These are phyloP conservation scores for Coniochaeta sp. DNA, from an alignment of 2,329 filamentous ascomycete genomes.

Conservation along the genomic window DNA sequence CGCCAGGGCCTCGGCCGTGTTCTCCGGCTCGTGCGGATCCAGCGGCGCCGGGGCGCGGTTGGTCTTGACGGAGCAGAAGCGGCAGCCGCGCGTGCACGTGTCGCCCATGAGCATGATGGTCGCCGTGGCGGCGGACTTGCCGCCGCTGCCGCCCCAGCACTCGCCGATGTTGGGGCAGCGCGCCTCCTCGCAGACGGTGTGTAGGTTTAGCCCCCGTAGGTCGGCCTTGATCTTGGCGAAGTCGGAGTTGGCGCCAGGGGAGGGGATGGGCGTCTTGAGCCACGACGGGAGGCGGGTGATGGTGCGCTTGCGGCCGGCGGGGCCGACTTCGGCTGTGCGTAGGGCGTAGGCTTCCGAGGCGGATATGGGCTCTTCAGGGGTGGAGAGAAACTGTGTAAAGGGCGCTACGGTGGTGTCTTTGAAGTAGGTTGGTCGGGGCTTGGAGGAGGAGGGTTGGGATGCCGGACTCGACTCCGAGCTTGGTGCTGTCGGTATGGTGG, in stretches of 20 bases:
- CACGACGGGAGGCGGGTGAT: conserved; percentile 77
- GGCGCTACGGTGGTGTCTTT: conserved; percentile 49
- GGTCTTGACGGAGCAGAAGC: conserved; percentile 97
- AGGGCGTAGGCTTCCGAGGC: conserved; percentile 50
- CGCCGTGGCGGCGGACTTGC: conserved; percentile 85
- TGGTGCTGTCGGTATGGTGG: conserved; percentile 31
- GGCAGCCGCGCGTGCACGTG: conserved; percentile 91
- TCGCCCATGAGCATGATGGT: conserved; percentile 99
- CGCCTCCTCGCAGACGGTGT: conserved; percentile 97
- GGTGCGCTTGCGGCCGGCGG: conserved; percentile 53
- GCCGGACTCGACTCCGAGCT: conserved; percentile 5
- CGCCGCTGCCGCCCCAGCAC: conserved; percentile 90
- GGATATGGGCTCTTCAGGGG: conserved; percentile 33
- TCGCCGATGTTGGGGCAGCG: conserved; percentile 96
- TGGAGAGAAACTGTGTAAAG: conserved; percentile 49
- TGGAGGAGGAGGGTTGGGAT: conserved; percentile 6
- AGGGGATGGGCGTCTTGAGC: conserved; percentile 88
- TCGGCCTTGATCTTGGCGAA: conserved; percentile 95
- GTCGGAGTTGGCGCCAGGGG: conserved; percentile 62
- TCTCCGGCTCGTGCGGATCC: conserved; percentile 92
- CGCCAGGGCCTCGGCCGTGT: conserved; percentile 87
- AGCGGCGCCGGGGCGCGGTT: conserved; percentile 66
- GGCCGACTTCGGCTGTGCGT: conserved; percentile 56
- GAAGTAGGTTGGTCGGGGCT: conserved; percentile 45
- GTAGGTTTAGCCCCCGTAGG: conserved; percentile 77